A percentile compares a stretch with the other conserved stretches of the same genome.
Evolutionary conservation across 2,329 filamentous ascomycete species (phyloP).

Genomic region (Cucurbitaria berberidis): DNA sequence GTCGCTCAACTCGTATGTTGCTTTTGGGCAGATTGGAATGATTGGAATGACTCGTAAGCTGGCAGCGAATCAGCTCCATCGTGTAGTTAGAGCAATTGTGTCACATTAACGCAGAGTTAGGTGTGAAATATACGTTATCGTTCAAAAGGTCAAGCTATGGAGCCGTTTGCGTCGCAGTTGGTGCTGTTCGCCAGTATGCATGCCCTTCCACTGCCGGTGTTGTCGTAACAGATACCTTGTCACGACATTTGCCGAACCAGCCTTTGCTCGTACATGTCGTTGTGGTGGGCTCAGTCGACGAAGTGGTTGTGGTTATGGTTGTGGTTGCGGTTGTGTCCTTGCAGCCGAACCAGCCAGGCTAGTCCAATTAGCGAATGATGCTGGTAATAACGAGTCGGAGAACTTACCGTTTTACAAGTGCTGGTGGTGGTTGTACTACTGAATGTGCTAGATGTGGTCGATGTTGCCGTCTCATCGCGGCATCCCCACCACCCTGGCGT

Average conservation of each 20-base stretch:
- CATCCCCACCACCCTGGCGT: slow-evolving; percentile 49
- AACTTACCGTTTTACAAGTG: slow-evolving; percentile 42
- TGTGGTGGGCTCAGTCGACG: slow-evolving; percentile 27
- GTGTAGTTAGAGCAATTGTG: background rate
- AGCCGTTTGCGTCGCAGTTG: slow-evolving; percentile 33
- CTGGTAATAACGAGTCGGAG: background rate
- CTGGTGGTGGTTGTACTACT: slow-evolving; percentile 26
- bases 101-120: background rate
- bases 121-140: background rate
- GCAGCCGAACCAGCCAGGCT: slow-evolving; percentile 48
- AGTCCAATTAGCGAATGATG: slow-evolving; percentile 12
- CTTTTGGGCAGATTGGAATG: too few species aligned
- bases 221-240: slow-evolving; percentile 32
- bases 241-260: slow-evolving; percentile 46
- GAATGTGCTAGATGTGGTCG: slow-evolving; percentile 27
- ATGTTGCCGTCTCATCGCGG: slow-evolving; percentile 38
- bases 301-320: slow-evolving; percentile 25
- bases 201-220: slow-evolving; percentile 34
- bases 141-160: background rate
- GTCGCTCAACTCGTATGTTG: too few species aligned
- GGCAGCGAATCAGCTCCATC: background rate
- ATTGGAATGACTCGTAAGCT: too few species aligned
- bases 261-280: slow-evolving; percentile 43
- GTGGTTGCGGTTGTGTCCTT: slow-evolving; percentile 42
- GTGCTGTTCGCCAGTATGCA: slow-evolving; percentile 31